Evolutionary conservation across 768 basidiomycete species (phyloP).

Genomic region (Lactifluus pinguis): DNA sequence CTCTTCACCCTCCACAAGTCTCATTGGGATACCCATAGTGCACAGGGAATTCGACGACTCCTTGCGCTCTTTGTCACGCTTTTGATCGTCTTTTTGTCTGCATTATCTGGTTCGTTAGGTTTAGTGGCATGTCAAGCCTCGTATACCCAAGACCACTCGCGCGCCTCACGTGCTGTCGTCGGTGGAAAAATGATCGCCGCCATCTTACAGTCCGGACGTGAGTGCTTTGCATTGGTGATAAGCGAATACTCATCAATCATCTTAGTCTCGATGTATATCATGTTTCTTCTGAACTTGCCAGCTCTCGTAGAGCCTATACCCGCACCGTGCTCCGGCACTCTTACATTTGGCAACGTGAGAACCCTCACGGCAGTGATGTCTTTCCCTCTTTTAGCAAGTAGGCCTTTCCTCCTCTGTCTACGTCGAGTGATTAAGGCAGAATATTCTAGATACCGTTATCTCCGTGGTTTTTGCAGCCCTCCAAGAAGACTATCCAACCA

Average conservation of each 20-base stretch:
- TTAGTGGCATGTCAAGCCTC: neutral
- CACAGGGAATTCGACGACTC: constrained; percentile 7
- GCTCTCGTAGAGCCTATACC: constrained; percentile 14
- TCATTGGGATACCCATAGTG: constrained; percentile 4
- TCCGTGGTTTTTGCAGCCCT: constrained; percentile 9
- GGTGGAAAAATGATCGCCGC: constrained; percentile 3
- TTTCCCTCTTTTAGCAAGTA: constrained; percentile 5
- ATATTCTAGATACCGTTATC: constrained; percentile 7
- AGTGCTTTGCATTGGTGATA: neutral
- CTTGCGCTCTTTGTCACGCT: neutral
- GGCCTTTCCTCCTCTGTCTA: neutral
- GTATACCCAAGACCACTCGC: neutral
- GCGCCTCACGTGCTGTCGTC: neutral
- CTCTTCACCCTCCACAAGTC: constrained; percentile 2
- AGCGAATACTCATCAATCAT: neutral
- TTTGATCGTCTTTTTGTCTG: constrained; percentile 3
- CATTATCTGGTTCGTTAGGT: constrained; percentile 4
- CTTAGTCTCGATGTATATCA: constrained; percentile 8
- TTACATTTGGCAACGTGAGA: neutral
- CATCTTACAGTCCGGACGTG: constrained; percentile 11
- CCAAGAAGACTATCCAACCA: constrained; percentile 10
- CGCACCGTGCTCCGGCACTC: neutral
- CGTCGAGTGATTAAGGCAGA: neutral
- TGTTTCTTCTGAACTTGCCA: constrained; percentile 12
- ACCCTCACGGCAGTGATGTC: constrained; percentile 9